Conservation (phyloP, 2,329 filamentous ascomycete genomes). For the Eutypella sp. region DNA sequence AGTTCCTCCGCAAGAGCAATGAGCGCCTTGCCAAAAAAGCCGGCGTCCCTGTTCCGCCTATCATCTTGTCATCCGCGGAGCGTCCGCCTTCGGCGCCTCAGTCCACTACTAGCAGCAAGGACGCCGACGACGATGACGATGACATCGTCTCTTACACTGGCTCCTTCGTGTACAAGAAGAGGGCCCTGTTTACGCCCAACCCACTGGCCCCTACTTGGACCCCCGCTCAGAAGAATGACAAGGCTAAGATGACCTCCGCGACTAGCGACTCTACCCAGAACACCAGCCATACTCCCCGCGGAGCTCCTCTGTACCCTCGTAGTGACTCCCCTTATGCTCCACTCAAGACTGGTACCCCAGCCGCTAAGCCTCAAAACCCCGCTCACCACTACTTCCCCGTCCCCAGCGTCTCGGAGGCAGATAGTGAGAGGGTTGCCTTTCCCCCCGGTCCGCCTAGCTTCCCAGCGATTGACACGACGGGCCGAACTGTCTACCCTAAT, state of each 20-base stretch:
- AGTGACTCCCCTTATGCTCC: no score
- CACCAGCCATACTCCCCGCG: not conserved
- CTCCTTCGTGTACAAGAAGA: no score
- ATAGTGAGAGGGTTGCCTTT: no score
- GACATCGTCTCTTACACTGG: not conserved
- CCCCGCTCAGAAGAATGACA: constrained; percentile 2
- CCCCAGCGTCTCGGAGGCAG: no score
- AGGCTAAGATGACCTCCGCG: not conserved
- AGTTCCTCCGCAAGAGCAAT: constrained; percentile 8
- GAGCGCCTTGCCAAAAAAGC: constrained; percentile 9
- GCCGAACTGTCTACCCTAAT: not conserved
- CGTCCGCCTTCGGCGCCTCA: not conserved
- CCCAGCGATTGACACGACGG: not conserved
- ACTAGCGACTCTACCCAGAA: no score
- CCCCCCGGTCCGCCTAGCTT: no score
- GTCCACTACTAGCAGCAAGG: not conserved
- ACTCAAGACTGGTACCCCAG: no score
- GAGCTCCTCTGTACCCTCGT: not conserved
- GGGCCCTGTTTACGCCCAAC: constrained; percentile 13
- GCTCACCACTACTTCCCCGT: no score
- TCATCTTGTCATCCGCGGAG: not conserved
- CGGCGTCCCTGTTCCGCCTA: not conserved
- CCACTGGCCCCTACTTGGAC: constrained; percentile 18
- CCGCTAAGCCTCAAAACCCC: no score
- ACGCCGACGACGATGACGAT: not conserved